phyloP scores from a whole-genome alignment of 1,284 basidiomycete genomes.

The Microbotryum lychnidis-dioicae region DNA sequence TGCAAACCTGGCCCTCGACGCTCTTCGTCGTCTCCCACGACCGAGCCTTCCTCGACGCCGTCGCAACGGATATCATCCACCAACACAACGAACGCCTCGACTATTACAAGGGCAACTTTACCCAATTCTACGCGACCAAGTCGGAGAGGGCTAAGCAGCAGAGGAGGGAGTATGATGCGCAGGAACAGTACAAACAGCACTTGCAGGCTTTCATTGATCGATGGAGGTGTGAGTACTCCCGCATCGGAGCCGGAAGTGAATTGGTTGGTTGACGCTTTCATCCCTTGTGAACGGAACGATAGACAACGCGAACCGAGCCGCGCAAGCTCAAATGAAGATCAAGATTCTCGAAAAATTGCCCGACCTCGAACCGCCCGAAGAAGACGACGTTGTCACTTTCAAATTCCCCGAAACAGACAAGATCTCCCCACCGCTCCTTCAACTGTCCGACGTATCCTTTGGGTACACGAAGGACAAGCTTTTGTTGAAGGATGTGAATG shows the following conservation, averaged over 20 bases:
- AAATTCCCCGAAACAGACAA: conserved; percentile 90
- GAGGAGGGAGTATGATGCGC: conserved; percentile 73
- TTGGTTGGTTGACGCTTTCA: background rate
- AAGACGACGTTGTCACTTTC: conserved; percentile 80
- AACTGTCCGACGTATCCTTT: conserved; percentile 84
- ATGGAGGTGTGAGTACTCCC: conserved; percentile 70
- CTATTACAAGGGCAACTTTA: conserved; percentile 71
- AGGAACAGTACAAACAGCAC: conserved; percentile 89
- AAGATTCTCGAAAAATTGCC: conserved; percentile 98
- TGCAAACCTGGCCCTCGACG: conserved; percentile 92
- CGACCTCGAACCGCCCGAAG: conserved; percentile 55
- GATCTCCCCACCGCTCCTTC: conserved; percentile 91
- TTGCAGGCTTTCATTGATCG: conserved; percentile 95
- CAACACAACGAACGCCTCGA: conserved; percentile 91
- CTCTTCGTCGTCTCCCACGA: conserved; percentile 97
- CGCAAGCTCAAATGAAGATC: conserved; percentile 93
- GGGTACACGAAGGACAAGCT: conserved; percentile 76
- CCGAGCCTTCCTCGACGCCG: conserved; percentile 89
- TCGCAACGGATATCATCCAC: conserved; percentile 64
- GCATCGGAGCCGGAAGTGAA: background rate
- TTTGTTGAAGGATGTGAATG: conserved; percentile 72
- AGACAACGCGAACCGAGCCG: conserved; percentile 49
- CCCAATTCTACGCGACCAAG: conserved; percentile 98
- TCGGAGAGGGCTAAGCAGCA: conserved; percentile 86
- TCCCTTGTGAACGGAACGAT: background rate